These are phyloP conservation scores for Beauveria medogensis DNA, from an alignment of 2,329 filamentous ascomycete species.

Conservation along the genomic window DNA sequence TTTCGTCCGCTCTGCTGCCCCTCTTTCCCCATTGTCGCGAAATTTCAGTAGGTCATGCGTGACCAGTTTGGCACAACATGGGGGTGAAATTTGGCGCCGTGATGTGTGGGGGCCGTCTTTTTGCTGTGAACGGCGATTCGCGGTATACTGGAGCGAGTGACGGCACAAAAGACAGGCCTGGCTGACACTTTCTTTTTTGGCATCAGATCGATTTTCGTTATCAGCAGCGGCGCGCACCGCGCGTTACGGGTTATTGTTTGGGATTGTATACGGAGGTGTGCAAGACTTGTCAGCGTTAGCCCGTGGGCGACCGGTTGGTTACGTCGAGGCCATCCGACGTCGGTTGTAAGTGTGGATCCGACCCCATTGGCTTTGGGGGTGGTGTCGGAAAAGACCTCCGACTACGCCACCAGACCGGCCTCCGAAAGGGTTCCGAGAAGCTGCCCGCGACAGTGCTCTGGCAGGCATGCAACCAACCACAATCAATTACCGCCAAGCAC, in stretches of 20 bases:
- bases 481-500: neutral
- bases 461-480: neutral
- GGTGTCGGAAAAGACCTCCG: conserved; percentile 1
- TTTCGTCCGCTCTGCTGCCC: neutral
- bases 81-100: neutral
- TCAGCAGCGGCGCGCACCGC: conserved; percentile 71
- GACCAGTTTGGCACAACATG: neutral
- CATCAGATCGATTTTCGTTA: conserved; percentile 67
- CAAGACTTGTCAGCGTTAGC: conserved; percentile 67
- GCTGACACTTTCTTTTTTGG: neutral
- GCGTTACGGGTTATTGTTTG: conserved; percentile 69
- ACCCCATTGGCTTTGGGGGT: neutral
- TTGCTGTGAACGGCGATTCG: neutral
- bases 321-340: conserved; percentile 59
- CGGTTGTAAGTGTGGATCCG: conserved; percentile 21
- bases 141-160: neutral
- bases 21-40: neutral
- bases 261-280: conserved; percentile 68
- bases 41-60: neutral
- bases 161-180: neutral
- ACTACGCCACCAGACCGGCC: neutral
- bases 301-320: conserved; percentile 65
- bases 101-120: neutral
- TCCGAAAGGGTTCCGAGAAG: neutral
- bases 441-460: neutral